A percentile compares a stretch with the other conserved stretches of the same genome.
phyloP scores from a whole-genome alignment of 768 basidiomycete species.

The Boletus fagicola region DNA sequence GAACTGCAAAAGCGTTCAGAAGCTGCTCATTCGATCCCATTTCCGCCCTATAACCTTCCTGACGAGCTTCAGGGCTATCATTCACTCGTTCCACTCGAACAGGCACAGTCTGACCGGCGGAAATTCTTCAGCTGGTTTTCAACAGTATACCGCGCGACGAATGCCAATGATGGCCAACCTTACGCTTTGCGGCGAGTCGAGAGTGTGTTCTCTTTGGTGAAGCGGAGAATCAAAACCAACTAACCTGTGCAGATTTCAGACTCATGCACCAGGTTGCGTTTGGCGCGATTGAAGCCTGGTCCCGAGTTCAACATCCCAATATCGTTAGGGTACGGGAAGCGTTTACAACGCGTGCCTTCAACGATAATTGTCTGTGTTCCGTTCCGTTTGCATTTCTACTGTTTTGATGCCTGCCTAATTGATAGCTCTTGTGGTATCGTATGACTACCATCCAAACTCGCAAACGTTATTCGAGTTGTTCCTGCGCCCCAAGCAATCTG shows the following conservation, averaged over 20 bases:
- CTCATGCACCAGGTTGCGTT: conserved; percentile 82
- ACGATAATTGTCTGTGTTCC: conserved; percentile 74
- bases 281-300: conserved; percentile 80
- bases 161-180: conserved; percentile 68
- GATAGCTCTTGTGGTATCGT: conserved; percentile 86
- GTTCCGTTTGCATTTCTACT: conserved; percentile 1
- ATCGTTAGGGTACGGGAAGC: conserved; percentile 85
- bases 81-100: conserved; percentile 77
- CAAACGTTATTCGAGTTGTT: conserved; percentile 80
- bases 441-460: conserved; percentile 83
- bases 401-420: conserved; percentile 10
- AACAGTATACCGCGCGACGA: conserved; percentile 80
- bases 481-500: conserved; percentile 53
- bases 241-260: conserved; percentile 63
- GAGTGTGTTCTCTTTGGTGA: conserved; percentile 46
- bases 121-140: conserved; percentile 81
- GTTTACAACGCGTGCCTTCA: conserved; percentile 91
- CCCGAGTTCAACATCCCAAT: conserved; percentile 77
- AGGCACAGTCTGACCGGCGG: conserved; percentile 53
- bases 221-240: not conserved
- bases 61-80: conserved; percentile 92
- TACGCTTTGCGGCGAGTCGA: conserved; percentile 85
- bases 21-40: conserved; percentile 35
- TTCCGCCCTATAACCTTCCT: conserved; percentile 60
- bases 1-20: conserved; percentile 54